Percentiles rank a stretch among this genome's conserved stretches.
These are phyloP conservation scores for Schwanniomyces pseudopolymorphus DNA, from an alignment of 805 yeast genomes.

Conservation along the genomic window DNA sequence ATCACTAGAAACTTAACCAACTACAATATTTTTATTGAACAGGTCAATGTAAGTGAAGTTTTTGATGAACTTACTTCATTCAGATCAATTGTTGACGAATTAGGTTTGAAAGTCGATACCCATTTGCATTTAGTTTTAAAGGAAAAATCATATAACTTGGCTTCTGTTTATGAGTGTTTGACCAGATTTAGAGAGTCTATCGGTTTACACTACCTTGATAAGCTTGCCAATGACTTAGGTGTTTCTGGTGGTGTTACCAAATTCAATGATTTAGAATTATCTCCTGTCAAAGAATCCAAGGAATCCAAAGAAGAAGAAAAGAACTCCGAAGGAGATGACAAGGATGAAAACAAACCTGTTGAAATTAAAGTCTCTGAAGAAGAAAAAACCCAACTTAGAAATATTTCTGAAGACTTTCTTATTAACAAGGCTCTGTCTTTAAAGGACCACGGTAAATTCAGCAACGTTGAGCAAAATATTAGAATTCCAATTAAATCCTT, in stretches of 20 bases:
- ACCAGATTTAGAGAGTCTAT: conserved; percentile 59
- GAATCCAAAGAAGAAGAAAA: conserved; percentile 11
- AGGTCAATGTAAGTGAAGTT: conserved; percentile 25
- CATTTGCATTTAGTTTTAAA: conserved; percentile 44
- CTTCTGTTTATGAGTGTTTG: conserved; percentile 61
- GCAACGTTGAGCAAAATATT: conserved; percentile 24
- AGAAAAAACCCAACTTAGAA: conserved; percentile 22
- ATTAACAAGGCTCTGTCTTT: conserved; percentile 9
- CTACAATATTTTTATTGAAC: conserved; percentile 46
- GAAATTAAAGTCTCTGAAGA: conserved; percentile 24
- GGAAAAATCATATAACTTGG: conserved; percentile 59
- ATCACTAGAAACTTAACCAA: conserved; percentile 60
- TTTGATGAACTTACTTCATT: conserved; percentile 30
- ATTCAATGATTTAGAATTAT: conserved; percentile 42
- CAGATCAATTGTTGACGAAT: conserved; percentile 18
- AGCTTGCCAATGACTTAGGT: conserved; percentile 41
- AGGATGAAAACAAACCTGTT: conserved; percentile 11
- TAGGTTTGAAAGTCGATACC: conserved; percentile 16
- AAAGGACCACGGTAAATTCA: conserved; percentile 26
- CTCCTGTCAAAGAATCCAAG: conserved; percentile 21
- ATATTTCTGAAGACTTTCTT: conserved; percentile 12
- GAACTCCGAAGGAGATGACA: conserved; percentile 12
- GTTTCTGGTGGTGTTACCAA: conserved; percentile 51
- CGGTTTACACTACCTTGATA: conserved; percentile 50
- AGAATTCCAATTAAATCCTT: conserved; percentile 56